Base-by-base conservation (phyloP, 257 asterid species). In the Datura wrightii region DNA sequence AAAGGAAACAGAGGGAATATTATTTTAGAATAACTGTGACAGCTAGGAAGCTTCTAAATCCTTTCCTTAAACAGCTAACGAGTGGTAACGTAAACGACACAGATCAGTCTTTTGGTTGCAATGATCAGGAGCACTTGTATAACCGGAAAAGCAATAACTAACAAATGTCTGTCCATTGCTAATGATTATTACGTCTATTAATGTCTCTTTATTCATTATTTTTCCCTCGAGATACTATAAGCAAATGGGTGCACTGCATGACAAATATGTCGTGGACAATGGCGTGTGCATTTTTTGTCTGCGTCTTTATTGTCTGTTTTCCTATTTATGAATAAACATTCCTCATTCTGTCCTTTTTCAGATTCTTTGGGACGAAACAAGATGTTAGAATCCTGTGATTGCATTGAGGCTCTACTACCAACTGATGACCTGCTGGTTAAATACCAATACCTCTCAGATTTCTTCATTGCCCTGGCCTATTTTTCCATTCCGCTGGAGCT, bases 401-500 rank as follows among this genome's bases (percentile, higher is more conserved):
- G 97, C 76, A 88, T 93, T 11, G 94, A 92, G 90, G 81, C 91
- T 84, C 93, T 89, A 84, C 89, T 92, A 92, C 93, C 96, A 59
- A 89, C 92, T 7, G 95, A 90, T 83, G 95, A 92, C 80, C 91
- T 92, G 83, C 87, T 92, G 83, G 89, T 92, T 85, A 90, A 90
- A 79, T 93, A 89, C 86, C 97, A 93, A 88, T 92, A 93, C 48
- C 90, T 92, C 66, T 91, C 94, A 4, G 97, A 93, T 86, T 87
- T 92, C 83, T 92, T 92, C 41, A 93, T 93, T 34, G 97, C 96
- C 2, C 13, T 93, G 56, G 96, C 97, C 8, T 93, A 93, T 84
- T 93, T 93, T 90, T 93, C 94, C 83, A 93, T 92, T 82, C 94
- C 95, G 14, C 65, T 93, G 86, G 97, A 93, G 88, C 93, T 93